Base-by-base conservation (phyloP, 805 yeast genomes). In the Candida taoyuanica region DNA sequence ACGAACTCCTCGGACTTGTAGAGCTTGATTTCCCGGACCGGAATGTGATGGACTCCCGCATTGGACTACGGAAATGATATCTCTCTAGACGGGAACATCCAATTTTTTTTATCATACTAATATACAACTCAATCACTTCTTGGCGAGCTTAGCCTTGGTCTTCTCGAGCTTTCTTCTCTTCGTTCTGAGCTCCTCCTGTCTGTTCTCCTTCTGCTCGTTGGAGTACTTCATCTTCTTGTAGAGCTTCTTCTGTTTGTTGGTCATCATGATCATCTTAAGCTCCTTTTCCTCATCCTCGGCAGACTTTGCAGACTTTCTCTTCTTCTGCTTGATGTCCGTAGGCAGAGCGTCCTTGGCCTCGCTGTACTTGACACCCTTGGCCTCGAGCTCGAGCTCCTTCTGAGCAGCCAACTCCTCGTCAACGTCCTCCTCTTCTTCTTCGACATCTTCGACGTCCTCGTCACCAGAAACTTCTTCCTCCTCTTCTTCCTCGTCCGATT, bases 191-290 rank as follows among this genome's bases (percentile, higher is more conserved):
- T 71, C 74, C 41, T 81, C 83, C 55, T 77, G 76, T 65, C 91
- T 79, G 36, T 73, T 73, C 56, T 85, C 87, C 68, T 85, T 84
- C 75, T 85, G 78, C 43, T 81, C 80, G 53, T 85, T 77, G 42
- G 95, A 91, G 61, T 86, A 81, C 68, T 87, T 93, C 95, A 91
- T 86, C 80, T 85, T 85, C 70, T 84, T 84, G 73, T 93, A 93
- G 49, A 89, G 71, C 63, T 85, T 86, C 72, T 88, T 85, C 68
- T 91, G 95, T 65, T 91, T 93, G 70, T 88, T 88, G 53, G 91
- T 76, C 98, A 93, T 91, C 98, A 93, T 91, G 58, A 88, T 86
- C 81, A 79, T 80, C 71, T 85, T 85, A 69, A 91, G 76, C 49
- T 89, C 93, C 68, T 86, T 85, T 62, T 88, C 97, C 67, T 78